Conservation (phyloP, 345 rosid genomes). For the Linum usitatissimum region DNA sequence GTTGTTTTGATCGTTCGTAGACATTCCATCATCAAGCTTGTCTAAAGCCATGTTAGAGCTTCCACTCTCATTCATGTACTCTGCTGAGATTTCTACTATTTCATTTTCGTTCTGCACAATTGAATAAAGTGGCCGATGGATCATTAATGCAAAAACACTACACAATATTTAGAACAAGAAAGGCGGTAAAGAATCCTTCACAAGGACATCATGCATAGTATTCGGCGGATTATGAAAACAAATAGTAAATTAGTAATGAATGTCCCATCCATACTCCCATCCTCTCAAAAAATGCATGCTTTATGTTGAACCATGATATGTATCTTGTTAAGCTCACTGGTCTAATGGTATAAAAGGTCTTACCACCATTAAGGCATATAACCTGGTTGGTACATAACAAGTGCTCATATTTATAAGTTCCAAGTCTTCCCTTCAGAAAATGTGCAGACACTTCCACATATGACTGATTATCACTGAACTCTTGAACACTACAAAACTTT, state of each 20-base stretch:
- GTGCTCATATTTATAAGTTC: not conserved
- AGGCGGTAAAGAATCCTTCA: not conserved
- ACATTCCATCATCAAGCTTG: conserved; percentile 27
- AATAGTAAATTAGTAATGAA: not conserved
- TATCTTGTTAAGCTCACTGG: not conserved
- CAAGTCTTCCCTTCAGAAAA: not conserved
- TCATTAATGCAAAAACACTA: not conserved
- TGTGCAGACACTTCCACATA: no score
- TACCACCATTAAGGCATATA: not conserved
- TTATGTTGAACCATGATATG: not conserved
- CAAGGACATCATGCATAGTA: not conserved
- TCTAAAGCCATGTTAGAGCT: conserved; percentile 24
- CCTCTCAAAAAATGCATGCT: not conserved
- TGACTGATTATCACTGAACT: no score
- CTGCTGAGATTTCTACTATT: conserved; percentile 21
- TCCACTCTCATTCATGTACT: conserved; percentile 26
- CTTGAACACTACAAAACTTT: no score
- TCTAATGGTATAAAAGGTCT: not conserved
- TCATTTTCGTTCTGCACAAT: conserved; percentile 22
- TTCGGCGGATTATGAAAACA: not conserved
- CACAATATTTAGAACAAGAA: not conserved
- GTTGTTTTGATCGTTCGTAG: conserved; percentile 34
- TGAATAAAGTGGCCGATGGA: conserved; percentile 7
- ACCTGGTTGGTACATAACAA: not conserved
- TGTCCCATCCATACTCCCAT: not conserved